phyloP scores from a whole-genome alignment of 1,139 yeast genomes.

The Protomyces inundatus region DNA sequence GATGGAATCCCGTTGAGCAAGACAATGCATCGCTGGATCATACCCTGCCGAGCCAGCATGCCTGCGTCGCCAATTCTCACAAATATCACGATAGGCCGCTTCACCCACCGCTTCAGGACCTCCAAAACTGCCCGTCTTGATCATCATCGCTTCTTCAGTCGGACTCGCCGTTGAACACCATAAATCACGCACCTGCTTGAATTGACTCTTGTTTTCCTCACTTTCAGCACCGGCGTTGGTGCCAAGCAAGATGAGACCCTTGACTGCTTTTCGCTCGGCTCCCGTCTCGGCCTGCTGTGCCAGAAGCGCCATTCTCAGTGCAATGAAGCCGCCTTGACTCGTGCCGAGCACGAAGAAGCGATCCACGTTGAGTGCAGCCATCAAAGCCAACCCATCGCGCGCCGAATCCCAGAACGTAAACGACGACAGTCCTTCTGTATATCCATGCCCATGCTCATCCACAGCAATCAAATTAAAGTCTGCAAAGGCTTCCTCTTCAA shows the following conservation, averaged over 20 bases:
- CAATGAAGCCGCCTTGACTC: conserved; percentile 21
- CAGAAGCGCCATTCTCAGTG: conserved; percentile 10
- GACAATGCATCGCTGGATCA: conserved; percentile 8
- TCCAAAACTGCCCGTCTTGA: conserved; percentile 5
- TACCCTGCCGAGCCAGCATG: conserved; percentile 12
- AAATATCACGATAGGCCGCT: background rate
- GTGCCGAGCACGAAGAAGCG: conserved; percentile 14
- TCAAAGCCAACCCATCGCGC: background rate
- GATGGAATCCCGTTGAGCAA: conserved; percentile 4
- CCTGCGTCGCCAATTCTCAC: background rate
- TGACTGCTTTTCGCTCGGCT: background rate
- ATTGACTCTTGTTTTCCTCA: background rate
- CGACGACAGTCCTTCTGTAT: background rate
- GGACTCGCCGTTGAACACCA: conserved; percentile 7
- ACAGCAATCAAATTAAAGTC: conserved; percentile 13
- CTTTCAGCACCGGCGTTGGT: conserved; percentile 7
- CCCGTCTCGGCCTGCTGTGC: background rate
- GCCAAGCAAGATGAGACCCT: conserved; percentile 13
- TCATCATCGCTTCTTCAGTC: background rate
- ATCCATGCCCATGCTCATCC: conserved; percentile 18
- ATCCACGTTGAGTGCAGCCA: background rate
- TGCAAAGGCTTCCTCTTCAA: background rate
- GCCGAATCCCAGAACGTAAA: conserved; percentile 20
- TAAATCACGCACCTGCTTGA: conserved; percentile 5
- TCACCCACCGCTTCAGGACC: conserved; percentile 11